Base-by-base conservation (phyloP, 371 early-diverging fungal genomes). In the Mortierella sp. region DNA sequence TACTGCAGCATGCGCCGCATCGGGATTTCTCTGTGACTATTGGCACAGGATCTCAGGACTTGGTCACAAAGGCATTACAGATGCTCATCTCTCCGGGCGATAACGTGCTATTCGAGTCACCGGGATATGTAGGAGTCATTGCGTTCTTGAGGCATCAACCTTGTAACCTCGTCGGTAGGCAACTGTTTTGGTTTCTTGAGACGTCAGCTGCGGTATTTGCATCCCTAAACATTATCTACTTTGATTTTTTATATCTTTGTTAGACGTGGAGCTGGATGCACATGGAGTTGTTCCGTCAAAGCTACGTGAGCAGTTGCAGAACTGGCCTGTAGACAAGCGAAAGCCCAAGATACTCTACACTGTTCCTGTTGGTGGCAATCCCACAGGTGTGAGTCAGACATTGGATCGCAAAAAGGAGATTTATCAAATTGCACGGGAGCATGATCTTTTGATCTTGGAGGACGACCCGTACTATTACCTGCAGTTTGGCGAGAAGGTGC, bases 391-490 rank as follows among this genome's bases (percentile, higher is more conserved):
- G 21, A 87, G 81, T 60, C 86, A 90, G 17, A 79, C 87, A 1
- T 54, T 86, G 28, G 86, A 88, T 41, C 82, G 93, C 27, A 90
- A 88, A 56, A 78, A 81, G 60, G 75, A 81, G 17, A 82, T 94
- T 12, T 92, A 91, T 60, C 72, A 78, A 21, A 78, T 93, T 47
- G 84, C 86, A 8, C 68, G 68, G 42, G 71, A 84, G 60, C 84
- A 88, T 54, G 81, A 92, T 61, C 46, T 94, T 2, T 39, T 93
- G 23, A 88, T 93, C 31, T 61, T 92, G 14, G 92, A 93, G 78
- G 94, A 94, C 59, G 94, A 94, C 62, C 93, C 94, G 11, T 94
- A 93, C 54, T 93, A 90, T 54, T 92, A 87, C 56, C 72, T 94
- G 21, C 91, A 91, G 68, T 83, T 80, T 39, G 57, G 56, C 0